Conservation (phyloP, 2,329 filamentous ascomycete species). For the Paracamarosporium sp. region DNA sequence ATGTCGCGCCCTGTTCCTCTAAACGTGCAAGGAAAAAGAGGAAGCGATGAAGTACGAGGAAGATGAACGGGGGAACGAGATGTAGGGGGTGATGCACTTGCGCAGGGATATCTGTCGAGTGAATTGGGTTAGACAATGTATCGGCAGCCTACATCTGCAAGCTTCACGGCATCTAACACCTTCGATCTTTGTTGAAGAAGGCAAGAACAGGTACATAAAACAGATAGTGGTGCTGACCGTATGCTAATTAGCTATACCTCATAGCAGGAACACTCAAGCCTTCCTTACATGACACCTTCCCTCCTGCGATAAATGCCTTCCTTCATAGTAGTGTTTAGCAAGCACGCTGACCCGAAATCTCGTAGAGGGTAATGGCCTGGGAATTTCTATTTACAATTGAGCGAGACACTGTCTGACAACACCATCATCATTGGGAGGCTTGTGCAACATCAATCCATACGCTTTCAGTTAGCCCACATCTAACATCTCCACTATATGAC, state of each 20-base stretch:
- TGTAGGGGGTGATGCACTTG: not conserved
- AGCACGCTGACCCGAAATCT: not conserved
- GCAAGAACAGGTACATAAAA: not conserved
- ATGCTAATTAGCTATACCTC: not conserved
- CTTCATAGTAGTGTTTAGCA: not conserved
- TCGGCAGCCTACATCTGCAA: not conserved
- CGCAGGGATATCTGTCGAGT: not conserved
- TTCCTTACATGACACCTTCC: not conserved
- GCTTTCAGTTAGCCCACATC: not conserved
- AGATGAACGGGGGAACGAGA: not conserved
- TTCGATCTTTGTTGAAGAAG: not conserved
- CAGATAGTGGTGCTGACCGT: not conserved
- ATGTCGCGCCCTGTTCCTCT: not conserved
- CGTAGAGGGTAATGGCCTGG: not conserved
- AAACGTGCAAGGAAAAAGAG: slow-evolving; percentile 30
- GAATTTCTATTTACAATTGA: not conserved
- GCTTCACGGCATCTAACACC: not conserved
- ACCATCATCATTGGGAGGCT: not conserved
- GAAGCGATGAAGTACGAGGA: slow-evolving; percentile 16
- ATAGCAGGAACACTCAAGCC: not conserved
- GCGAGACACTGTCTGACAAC: not conserved
- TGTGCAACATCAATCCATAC: not conserved
- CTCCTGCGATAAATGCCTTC: not conserved
- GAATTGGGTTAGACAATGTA: not conserved
- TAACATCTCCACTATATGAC: not conserved